Base-by-base conservation (phyloP, 768 basidiomycete species). In the Macrolepiota albuminosa region DNA sequence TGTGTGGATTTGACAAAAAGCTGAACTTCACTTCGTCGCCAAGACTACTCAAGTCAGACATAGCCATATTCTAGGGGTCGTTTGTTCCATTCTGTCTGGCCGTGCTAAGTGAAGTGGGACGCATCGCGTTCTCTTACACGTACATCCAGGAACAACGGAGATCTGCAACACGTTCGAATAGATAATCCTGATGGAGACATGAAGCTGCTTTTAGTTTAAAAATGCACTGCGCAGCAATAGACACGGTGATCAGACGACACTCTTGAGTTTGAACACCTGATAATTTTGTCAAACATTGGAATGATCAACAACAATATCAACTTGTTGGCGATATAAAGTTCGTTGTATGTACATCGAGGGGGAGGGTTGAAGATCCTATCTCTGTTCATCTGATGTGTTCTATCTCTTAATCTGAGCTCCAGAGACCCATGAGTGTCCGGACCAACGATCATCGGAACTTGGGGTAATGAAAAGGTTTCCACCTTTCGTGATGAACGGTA, bases 271-370 rank as follows among this genome's bases (percentile, higher is more conserved):
- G 8, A 29, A 49, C 14, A 39, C 26, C n/a, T 47, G 55, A 40
- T 11, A 42, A 0, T 36, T 26, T n/a, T 18, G 18, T 7, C 24
- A 39, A 16, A 6, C 31, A 13, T 37, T 24, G 21, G 21, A 21
- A 21, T 26, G 31, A 37, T 26, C n/a, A 57, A 42, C 45, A 53
- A 37, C 29, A n/a, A n/a, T 33, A 34, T 50, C 29, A 54, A 34
- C 48, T 40, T 53, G 29, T 48, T 46, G 46, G 10, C 43, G 21
- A 16, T 58, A 50, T 43, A 40, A 53, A 29, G 39, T 26, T 57
- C 21, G 47, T 54, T 47, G 24, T 45, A 50, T 8, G 49, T 61
- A 57, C 56, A 57, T 53, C 52, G n/a, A 40, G 45, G 33, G 2
- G 6, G 31, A 42, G 8, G 8, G 21, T 51, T 29, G 36, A 31